phyloP scores from a whole-genome alignment of 345 rosid species.

The Gossypium stocksii region DNA sequence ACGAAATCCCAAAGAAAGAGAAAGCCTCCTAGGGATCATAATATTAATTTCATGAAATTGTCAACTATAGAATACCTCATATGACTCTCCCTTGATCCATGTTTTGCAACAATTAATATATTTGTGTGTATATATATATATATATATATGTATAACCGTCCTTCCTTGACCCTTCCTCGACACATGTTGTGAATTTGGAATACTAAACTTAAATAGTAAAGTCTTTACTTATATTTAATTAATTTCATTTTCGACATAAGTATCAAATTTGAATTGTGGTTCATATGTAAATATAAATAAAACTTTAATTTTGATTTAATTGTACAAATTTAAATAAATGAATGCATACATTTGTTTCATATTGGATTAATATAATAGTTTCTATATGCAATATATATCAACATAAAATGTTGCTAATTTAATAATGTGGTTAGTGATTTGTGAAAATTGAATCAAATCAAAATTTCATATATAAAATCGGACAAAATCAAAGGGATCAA shows the following conservation, averaged over 20 bases:
- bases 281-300: too few species aligned
- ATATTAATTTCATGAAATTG: slow-evolving; percentile 17
- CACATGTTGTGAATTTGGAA: slow-evolving; percentile 5
- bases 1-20: slow-evolving; percentile 23
- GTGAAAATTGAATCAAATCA: too few species aligned
- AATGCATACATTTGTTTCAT: too few species aligned
- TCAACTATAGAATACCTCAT: slow-evolving; percentile 25
- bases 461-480: too few species aligned
- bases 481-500: too few species aligned
- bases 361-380: too few species aligned
- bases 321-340: too few species aligned
- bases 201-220: neutral
- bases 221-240: neutral
- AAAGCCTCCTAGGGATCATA: slow-evolving; percentile 23
- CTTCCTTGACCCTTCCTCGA: neutral
- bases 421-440: too few species aligned
- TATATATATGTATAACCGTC: neutral
- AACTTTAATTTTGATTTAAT: too few species aligned
- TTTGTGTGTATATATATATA: neutral
- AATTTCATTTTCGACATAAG: neutral
- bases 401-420: too few species aligned
- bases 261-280: too few species aligned
- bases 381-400: too few species aligned
- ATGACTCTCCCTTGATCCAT: slow-evolving; percentile 6
- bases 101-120: neutral